Evolutionary conservation across 352 stramenopile genomes (phyloP).

Genomic region (Phytophthora tubulina): DNA sequence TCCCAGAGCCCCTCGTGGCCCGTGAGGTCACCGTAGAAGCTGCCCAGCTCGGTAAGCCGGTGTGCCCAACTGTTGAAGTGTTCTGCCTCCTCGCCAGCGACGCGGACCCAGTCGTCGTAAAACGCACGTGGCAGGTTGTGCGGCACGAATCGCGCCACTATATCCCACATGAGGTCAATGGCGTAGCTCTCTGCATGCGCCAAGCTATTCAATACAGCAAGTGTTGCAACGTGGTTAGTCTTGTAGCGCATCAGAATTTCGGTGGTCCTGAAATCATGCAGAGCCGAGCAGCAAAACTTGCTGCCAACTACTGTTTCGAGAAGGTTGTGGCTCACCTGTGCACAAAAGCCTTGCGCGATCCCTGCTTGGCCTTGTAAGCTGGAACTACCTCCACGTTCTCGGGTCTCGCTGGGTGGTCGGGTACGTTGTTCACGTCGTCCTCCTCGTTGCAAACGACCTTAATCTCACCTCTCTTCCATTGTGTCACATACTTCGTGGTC

Average conservation of each 20-base stretch:
- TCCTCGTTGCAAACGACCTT: constrained; percentile 34
- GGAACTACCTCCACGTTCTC: constrained; percentile 57
- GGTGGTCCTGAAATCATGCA: not conserved
- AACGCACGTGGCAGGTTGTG: constrained; percentile 58
- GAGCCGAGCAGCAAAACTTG: not conserved
- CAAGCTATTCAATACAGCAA: constrained; percentile 35
- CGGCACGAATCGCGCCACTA: constrained; percentile 60
- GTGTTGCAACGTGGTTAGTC: constrained; percentile 1
- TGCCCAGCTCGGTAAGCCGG: constrained; percentile 55
- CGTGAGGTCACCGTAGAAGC: constrained; percentile 60
- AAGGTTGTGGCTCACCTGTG: constrained; percentile 33
- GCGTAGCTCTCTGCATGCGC: constrained; percentile 69
- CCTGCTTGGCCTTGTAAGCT: constrained; percentile 55
- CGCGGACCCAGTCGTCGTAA: constrained; percentile 70
- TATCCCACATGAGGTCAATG: constrained; percentile 78
- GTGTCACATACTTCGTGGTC: constrained; percentile 43
- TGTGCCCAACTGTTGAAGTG: constrained; percentile 64
- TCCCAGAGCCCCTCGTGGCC: constrained; percentile 67
- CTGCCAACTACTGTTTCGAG: not conserved
- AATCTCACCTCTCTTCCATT: constrained; percentile 48
- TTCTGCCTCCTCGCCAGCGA: constrained; percentile 59
- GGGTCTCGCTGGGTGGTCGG: constrained; percentile 54
- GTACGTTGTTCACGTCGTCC: constrained; percentile 52
- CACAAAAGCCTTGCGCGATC: constrained; percentile 61
- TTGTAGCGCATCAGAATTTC: not conserved